Base-by-base conservation (phyloP, 2,329 filamentous ascomycete genomes). In the Madurella mycetomatis region DNA sequence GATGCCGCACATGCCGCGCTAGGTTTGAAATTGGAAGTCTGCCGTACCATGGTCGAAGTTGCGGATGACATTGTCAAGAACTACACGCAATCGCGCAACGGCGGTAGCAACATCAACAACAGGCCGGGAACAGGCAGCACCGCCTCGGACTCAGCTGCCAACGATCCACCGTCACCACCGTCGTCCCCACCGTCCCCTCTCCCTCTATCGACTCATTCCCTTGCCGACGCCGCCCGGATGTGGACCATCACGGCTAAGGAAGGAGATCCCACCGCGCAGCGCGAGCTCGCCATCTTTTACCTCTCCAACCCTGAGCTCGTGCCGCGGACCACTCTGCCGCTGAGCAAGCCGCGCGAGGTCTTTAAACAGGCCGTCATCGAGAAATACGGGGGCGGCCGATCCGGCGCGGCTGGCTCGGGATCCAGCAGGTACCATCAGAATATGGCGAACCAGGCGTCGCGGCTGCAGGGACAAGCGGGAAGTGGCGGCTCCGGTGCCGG, bases 181-280 rank as follows among this genome's bases (percentile, higher is more conserved):
- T 70, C 70, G 11, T 61, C 69, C 13, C 72, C 72, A 2, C 71
- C 72, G 34, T 75, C 74, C 8, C 75, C 76, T 5, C 70, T 77
- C 12, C 71, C 74, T 11, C 72, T 79, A 0, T 73, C 82, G 2
- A 81, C 84, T 45, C 86, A 90, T 70, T 84, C 81, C 53, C 83
- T 94, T 67, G 79, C 84, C 42, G 90, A 96, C 67, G 92, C 91
- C 0, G 92, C 88, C 2, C 84, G 82, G 62, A 94, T 97, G 85
- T 90, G 90, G 78, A 87, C 90, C 58, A 94, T 96, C 67, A 92
- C 92, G 1, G 94, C 94, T 15, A 94, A 92, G 68, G 94, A 99
- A 72, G 92, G 92, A 40, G 84, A 92, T 57, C 81, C 91, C 0
- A 88, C 89, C 12, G 92, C 92, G 5, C 92, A 97, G 73, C 85